A percentile compares a stretch with the other conserved stretches of the same genome.
Conservation (phyloP, 768 basidiomycete genomes). For the Leucocoprinus leucothites region DNA sequence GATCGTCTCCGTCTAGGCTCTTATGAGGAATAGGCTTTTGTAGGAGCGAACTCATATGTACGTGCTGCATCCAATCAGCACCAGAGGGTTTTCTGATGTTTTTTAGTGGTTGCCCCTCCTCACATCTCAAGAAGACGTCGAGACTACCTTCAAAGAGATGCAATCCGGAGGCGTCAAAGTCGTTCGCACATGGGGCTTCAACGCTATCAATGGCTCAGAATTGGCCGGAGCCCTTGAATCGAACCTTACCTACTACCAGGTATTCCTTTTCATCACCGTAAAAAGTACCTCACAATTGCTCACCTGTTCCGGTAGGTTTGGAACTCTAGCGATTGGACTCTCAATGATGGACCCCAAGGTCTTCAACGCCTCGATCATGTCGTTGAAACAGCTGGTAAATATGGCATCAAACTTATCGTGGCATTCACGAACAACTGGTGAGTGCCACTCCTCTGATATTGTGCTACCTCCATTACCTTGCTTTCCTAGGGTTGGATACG, state of each 20-base stretch:
- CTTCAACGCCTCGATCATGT: conserved; percentile 52
- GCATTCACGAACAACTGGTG: conserved; percentile 59
- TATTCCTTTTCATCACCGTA: too few species aligned
- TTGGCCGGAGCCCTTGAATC: conserved; percentile 38
- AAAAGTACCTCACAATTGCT: too few species aligned
- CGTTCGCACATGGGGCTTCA: conserved; percentile 53
- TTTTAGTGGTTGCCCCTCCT: conserved; percentile 53
- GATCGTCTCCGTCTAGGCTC: neutral
- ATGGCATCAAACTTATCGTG: conserved; percentile 49
- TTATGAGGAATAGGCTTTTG: conserved; percentile 35
- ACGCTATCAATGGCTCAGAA: conserved; percentile 42
- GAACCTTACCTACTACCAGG: conserved; percentile 50
- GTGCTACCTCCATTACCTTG: neutral
- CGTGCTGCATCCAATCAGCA: neutral
- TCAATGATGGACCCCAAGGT: conserved; percentile 54
- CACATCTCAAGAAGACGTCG: conserved; percentile 43
- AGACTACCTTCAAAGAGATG: conserved; percentile 48
- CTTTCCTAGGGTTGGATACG: conserved; percentile 48
- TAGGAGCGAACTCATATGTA: conserved; percentile 55
- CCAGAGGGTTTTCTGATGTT: neutral
- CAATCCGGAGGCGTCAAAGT: conserved; percentile 46
- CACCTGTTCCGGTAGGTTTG: conserved; percentile 33
- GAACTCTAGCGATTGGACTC: conserved; percentile 43
- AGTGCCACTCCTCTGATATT: neutral
- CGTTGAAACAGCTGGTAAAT: conserved; percentile 43